phyloP scores from a whole-genome alignment of 257 asterid genomes.

The Verbena officinalis region DNA sequence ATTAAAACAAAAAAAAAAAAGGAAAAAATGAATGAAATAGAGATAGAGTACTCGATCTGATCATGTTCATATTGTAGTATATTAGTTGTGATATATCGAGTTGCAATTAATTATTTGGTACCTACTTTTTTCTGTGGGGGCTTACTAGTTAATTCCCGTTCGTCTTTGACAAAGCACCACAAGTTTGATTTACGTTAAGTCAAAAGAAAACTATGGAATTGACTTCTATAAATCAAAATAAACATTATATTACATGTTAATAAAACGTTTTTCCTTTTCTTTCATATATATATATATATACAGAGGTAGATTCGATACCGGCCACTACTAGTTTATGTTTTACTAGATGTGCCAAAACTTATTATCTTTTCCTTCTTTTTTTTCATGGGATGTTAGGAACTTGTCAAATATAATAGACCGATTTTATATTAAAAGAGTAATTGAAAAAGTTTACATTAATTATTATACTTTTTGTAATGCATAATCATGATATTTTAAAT shows the following conservation, averaged over 20 bases:
- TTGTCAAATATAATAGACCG: too few relatives aligned
- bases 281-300: too few relatives aligned
- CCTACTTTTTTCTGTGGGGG: slow-evolving; percentile 22
- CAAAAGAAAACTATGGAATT: background rate
- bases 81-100: background rate
- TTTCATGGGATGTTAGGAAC: too few relatives aligned
- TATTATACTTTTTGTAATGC: too few relatives aligned
- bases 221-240: background rate
- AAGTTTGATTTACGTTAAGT: background rate
- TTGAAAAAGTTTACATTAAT: too few relatives aligned
- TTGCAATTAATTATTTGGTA: slow-evolving; percentile 8
- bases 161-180: background rate
- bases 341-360: too few relatives aligned
- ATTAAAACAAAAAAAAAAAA: background rate
- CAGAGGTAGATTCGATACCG: too few relatives aligned
- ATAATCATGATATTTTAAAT: too few relatives aligned
- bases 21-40: background rate
- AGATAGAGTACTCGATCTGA: background rate
- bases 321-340: too few relatives aligned
- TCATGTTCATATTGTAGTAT: slow-evolving; percentile 3
- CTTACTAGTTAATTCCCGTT: background rate
- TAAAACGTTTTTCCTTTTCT: background rate
- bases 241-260: background rate
- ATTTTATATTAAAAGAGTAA: too few relatives aligned
- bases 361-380: too few relatives aligned